These are phyloP conservation scores for Jaapia argillacea DNA, from an alignment of 768 basidiomycete genomes.

Conservation along the genomic window DNA sequence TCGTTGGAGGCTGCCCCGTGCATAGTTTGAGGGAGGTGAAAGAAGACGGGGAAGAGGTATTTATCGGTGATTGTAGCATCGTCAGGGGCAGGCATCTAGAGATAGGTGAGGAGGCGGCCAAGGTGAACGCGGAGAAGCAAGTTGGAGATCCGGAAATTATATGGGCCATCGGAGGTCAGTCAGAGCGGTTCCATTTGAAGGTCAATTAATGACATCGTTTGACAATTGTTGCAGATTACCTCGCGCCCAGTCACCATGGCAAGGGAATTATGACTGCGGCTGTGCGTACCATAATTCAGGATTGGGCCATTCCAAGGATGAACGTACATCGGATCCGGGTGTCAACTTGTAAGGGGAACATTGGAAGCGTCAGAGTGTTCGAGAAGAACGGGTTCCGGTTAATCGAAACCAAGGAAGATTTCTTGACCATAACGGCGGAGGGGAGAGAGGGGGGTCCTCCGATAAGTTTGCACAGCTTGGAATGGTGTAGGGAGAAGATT, in stretches of 20 bases:
- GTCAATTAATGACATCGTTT: neutral
- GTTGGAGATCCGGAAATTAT: constrained; percentile 45
- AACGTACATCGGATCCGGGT: constrained; percentile 34
- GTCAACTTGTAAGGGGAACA: constrained; percentile 40
- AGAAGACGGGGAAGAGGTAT: constrained; percentile 42
- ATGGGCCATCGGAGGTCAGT: constrained; percentile 51
- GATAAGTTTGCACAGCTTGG: constrained; percentile 4
- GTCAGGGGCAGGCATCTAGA: constrained; percentile 23
- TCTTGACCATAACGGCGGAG: constrained; percentile 27
- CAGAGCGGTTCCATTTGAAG: neutral
- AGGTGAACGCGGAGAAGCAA: constrained; percentile 29
- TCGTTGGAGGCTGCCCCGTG: constrained; percentile 31
- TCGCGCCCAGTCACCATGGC: constrained; percentile 52
- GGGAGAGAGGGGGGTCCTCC: constrained; percentile 12
- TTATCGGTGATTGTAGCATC: constrained; percentile 36
- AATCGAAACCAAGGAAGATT: constrained; percentile 27
- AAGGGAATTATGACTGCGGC: constrained; percentile 69
- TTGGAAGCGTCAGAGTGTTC: constrained; percentile 53
- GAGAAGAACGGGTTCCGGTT: constrained; percentile 52
- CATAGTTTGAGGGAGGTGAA: constrained; percentile 40
- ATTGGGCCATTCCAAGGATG: constrained; percentile 64
- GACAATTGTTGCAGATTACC: constrained; percentile 34
- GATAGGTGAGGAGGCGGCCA: constrained; percentile 23
- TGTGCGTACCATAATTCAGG: constrained; percentile 37
- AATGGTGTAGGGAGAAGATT: no score